Conservation (phyloP, 73 alveolate species). For the Effrenium voratum region DNA sequence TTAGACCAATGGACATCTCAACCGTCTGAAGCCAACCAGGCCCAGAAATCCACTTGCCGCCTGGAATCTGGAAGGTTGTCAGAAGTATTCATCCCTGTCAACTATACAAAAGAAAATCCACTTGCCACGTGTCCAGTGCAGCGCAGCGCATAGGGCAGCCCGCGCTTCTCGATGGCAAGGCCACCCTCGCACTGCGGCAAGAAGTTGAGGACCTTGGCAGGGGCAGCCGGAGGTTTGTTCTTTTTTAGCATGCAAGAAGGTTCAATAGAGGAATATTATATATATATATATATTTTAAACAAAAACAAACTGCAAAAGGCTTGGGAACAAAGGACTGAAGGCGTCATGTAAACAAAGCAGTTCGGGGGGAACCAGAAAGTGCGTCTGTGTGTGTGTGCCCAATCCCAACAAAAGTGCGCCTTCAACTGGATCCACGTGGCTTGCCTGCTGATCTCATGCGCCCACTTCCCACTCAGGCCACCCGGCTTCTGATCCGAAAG, state of each 20-base stretch:
- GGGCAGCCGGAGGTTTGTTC: neutral
- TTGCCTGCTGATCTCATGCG: no score
- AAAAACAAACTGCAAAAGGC: neutral
- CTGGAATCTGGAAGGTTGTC: no score
- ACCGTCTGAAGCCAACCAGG: no score
- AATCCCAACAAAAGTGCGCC: no score
- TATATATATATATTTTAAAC: no score
- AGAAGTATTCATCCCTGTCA: no score
- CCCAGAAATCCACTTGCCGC: no score
- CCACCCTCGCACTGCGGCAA: slow-evolving; percentile 86
- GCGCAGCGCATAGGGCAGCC: slow-evolving; percentile 81
- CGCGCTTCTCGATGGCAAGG: slow-evolving; percentile 67
- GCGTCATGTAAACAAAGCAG: neutral
- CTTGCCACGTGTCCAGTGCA: slow-evolving; percentile 84
- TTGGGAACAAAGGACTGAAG: neutral
- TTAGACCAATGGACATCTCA: no score
- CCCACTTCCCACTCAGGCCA: no score
- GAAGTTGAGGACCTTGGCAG: neutral
- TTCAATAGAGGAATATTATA: neutral
- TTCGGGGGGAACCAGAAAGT: neutral
- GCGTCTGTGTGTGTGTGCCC: no score
- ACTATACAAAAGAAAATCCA: no score
- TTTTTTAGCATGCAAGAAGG: neutral
- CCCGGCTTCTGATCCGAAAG: slow-evolving; percentile 9
- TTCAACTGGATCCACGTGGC: no score